Conservation (phyloP, 768 basidiomycete genomes). For the Tubosaeta sp. region DNA sequence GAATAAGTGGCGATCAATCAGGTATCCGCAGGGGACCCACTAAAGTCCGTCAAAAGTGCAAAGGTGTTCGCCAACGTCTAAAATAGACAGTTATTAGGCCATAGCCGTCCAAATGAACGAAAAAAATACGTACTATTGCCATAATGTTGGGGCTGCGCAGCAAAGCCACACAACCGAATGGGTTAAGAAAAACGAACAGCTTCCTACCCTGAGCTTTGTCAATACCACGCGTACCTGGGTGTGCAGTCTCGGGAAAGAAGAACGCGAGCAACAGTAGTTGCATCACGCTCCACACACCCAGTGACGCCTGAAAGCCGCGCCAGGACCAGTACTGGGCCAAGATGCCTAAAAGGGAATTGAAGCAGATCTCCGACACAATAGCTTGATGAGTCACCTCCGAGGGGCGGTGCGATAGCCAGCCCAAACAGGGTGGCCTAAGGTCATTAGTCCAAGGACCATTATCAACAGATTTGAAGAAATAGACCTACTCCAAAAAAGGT, state of each 20-base stretch:
- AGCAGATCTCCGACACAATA: not conserved
- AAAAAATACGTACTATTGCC: slow-evolving; percentile 40
- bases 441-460: not conserved
- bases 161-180: slow-evolving; percentile 46
- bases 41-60: slow-evolving; percentile 25
- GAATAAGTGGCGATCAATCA: not conserved
- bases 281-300: slow-evolving; percentile 40
- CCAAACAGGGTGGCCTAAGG: slow-evolving; percentile 48
- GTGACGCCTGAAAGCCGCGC: slow-evolving; percentile 50
- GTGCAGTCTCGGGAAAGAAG: slow-evolving; percentile 65
- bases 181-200: slow-evolving; percentile 51
- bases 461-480: not conserved
- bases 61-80: slow-evolving; percentile 40
- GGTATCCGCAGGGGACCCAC: slow-evolving; percentile 27
- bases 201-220: slow-evolving; percentile 37
- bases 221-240: slow-evolving; percentile 53
- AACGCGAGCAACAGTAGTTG: slow-evolving; percentile 38
- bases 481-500: slow-evolving; percentile 48
- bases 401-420: slow-evolving; percentile 56
- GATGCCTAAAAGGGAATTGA: slow-evolving; percentile 30
- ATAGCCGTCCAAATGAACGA: not conserved
- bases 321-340: slow-evolving; percentile 61
- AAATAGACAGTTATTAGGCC: slow-evolving; percentile 8
- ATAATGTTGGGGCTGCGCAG: slow-evolving; percentile 59
- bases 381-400: slow-evolving; percentile 39